These are phyloP conservation scores for Yamadazyma takamatsuzukensis DNA, from an alignment of 805 yeast genomes.

Conservation along the genomic window DNA sequence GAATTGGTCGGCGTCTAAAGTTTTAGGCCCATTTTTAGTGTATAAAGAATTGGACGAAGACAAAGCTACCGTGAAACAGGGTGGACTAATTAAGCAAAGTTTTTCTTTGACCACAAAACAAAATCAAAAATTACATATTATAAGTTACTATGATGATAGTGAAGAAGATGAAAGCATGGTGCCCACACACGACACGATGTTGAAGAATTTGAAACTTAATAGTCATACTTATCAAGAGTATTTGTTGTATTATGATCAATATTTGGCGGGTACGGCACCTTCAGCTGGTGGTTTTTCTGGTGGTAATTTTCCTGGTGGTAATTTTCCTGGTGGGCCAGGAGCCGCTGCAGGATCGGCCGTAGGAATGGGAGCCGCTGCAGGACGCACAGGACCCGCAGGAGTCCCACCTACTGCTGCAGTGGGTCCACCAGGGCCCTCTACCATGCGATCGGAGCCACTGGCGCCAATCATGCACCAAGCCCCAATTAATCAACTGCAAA, in stretches of 20 bases:
- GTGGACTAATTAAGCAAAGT: conserved; percentile 64
- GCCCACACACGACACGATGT: conserved; percentile 23
- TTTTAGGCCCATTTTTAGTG: conserved; percentile 55
- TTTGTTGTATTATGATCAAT: conserved; percentile 15
- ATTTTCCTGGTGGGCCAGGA: neutral
- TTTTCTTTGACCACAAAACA: conserved; percentile 53
- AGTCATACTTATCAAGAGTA: conserved; percentile 21
- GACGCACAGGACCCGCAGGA: neutral
- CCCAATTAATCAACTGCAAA: neutral
- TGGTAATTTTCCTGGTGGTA: neutral
- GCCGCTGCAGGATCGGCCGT: neutral
- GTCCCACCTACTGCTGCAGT: neutral
- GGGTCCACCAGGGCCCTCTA: neutral
- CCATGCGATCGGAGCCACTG: no score
- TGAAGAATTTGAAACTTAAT: conserved; percentile 19
- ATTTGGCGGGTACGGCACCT: conserved; percentile 1
- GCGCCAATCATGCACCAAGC: conserved; percentile 1
- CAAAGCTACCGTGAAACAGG: conserved; percentile 25
- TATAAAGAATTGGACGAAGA: conserved; percentile 50
- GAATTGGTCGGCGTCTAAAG: conserved; percentile 71
- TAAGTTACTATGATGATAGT: conserved; percentile 41
- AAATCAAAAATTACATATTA: conserved; percentile 55
- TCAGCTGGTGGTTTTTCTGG: neutral
- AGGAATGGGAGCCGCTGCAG: neutral
- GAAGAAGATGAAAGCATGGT: conserved; percentile 6